Evolutionary conservation across 176 grass and related monocot genomes (phyloP).

Genomic region (Paspalum vaginatum): DNA sequence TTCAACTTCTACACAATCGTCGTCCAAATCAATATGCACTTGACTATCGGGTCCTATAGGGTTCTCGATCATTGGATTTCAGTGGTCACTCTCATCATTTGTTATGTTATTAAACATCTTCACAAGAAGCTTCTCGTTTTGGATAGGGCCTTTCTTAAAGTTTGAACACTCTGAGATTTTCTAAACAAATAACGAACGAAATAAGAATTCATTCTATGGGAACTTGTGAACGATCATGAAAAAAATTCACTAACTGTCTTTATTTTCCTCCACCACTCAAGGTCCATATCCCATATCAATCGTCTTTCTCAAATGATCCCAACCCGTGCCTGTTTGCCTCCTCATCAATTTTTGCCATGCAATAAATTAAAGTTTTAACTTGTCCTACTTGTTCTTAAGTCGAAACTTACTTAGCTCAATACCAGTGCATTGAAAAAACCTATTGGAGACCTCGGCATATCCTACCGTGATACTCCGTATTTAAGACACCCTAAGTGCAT

Average conservation of each 20-base stretch:
- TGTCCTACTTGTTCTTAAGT: too few species aligned
- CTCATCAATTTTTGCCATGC: slow-evolving; percentile 1
- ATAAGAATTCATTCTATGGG: too few species aligned
- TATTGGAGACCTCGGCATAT: background rate
- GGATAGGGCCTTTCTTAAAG: too few species aligned
- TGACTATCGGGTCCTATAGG: background rate
- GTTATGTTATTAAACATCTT: too few species aligned
- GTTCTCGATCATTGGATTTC: background rate
- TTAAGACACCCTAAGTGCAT: too few species aligned
- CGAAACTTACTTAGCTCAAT: background rate
- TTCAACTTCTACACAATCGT: too few species aligned
- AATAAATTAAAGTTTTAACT: too few species aligned
- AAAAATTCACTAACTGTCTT: too few species aligned
- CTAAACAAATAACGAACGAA: too few species aligned
- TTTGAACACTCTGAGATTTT: too few species aligned
- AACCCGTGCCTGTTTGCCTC: background rate
- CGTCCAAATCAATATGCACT: background rate
- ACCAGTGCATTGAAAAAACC: background rate
- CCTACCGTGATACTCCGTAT: background rate
- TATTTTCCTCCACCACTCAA: background rate
- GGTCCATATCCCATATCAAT: background rate
- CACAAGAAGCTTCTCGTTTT: too few species aligned
- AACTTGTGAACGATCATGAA: too few species aligned
- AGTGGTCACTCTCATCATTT: background rate
- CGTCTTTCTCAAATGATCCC: background rate